These are phyloP conservation scores for Xylariaceae sp. DNA, from an alignment of 2,329 filamentous ascomycete genomes.

Conservation along the genomic window DNA sequence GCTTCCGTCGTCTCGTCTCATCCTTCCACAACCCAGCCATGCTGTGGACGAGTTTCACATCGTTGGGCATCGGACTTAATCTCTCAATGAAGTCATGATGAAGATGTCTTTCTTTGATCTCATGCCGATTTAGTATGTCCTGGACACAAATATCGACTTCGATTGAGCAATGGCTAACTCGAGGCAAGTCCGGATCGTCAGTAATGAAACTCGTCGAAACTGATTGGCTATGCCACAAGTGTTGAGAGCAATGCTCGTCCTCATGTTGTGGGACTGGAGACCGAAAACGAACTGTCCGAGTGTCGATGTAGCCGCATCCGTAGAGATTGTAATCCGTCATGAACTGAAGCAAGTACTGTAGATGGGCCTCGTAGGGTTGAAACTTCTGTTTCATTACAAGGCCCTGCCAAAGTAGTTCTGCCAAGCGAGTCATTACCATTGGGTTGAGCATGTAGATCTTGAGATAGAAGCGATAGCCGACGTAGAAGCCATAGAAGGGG, in stretches of 20 bases:
- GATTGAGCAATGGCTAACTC: constrained; percentile 81
- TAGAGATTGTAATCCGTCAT: constrained; percentile 99
- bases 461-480: constrained; percentile 85
- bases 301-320: constrained; percentile 83
- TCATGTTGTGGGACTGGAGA: constrained; percentile 67
- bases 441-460: constrained; percentile 96
- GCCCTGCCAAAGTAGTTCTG: constrained; percentile 83
- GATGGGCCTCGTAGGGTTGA: constrained; percentile 89
- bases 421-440: constrained; percentile 76
- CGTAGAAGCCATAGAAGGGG: constrained; percentile 93
- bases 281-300: constrained; percentile 67
- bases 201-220: constrained; percentile 58
- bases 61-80: constrained; percentile 55
- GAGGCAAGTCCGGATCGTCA: constrained; percentile 61
- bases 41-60: constrained; percentile 84
- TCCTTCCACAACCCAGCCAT: constrained; percentile 93
- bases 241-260: constrained; percentile 54
- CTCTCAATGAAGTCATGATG: constrained; percentile 86
- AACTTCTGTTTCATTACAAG: constrained; percentile 78
- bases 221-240: constrained; percentile 77
- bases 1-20: constrained; percentile 75
- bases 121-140: constrained; percentile 77
- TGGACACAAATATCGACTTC: constrained; percentile 89
- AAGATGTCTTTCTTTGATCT: constrained; percentile 70
- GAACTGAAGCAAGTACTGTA: constrained; percentile 91